phyloP scores from a whole-genome alignment of 495 filamentous ascomycete species.

The Penicillium maclennaniae region DNA sequence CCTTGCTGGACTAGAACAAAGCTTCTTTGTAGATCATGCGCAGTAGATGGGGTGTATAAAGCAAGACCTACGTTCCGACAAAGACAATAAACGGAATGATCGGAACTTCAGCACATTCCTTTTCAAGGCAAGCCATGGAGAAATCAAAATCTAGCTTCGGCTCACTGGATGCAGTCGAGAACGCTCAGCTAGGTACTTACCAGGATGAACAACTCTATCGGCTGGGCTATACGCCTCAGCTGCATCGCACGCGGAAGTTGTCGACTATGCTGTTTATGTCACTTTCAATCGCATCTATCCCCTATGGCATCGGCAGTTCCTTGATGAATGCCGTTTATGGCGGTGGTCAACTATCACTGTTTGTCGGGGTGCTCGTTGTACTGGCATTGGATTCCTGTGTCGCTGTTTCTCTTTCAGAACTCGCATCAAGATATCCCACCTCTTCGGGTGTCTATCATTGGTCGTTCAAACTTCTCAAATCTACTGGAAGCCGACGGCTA shows the following conservation, averaged over 20 bases:
- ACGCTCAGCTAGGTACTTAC: neutral
- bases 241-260: constrained; percentile 18
- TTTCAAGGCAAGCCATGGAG: constrained; percentile 4
- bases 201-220: constrained; percentile 16
- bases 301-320: constrained; percentile 36
- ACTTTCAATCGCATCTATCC: constrained; percentile 31
- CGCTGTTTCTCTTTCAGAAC: constrained; percentile 30
- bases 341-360: constrained; percentile 25
- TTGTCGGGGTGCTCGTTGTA: constrained; percentile 24
- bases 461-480: constrained; percentile 25
- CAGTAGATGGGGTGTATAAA: constrained; percentile 5
- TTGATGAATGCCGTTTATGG: constrained; percentile 30
- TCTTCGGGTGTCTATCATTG: constrained; percentile 39
- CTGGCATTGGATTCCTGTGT: constrained; percentile 21
- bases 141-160: neutral
- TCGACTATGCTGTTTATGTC: constrained; percentile 19
- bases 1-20: constrained; percentile 7
- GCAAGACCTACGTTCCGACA: neutral
- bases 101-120: neutral
- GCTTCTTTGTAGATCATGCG: neutral
- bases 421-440: constrained; percentile 37
- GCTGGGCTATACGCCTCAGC: constrained; percentile 24
- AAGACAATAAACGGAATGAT: neutral
- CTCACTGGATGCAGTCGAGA: constrained; percentile 1
- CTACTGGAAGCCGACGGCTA: constrained; percentile 16